Evolutionary conservation across 495 filamentous ascomycete genomes (phyloP).

Genomic region (Staphylotrichum tortipilum): DNA sequence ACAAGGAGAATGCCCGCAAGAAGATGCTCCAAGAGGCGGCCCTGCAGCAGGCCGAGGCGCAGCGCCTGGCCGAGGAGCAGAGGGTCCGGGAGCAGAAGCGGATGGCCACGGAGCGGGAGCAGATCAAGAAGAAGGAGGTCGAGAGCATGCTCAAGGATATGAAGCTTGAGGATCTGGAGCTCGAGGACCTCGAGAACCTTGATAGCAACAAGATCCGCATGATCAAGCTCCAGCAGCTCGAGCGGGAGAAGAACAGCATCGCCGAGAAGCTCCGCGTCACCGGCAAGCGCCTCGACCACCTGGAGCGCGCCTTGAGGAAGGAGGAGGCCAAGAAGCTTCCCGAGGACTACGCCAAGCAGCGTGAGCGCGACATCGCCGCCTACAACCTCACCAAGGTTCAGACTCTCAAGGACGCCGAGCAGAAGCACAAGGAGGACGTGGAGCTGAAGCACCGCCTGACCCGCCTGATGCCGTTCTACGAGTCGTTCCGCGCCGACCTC

Average conservation of each 20-base stretch:
- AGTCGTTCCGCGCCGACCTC: constrained; percentile 67
- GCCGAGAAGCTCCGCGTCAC: constrained; percentile 83
- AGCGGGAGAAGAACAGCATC: constrained; percentile 94
- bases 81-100: constrained; percentile 82
- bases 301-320: constrained; percentile 91
- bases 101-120: constrained; percentile 79
- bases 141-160: constrained; percentile 94
- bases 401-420: constrained; percentile 68
- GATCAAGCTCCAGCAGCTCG: constrained; percentile 89
- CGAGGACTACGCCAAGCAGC: constrained; percentile 78
- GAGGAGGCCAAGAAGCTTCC: constrained; percentile 89
- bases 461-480: constrained; percentile 72
- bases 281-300: constrained; percentile 91
- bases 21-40: constrained; percentile 79
- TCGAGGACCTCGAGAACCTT: constrained; percentile 66
- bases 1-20: constrained; percentile 83
- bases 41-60: constrained; percentile 75
- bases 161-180: constrained; percentile 75
- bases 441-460: constrained; percentile 84
- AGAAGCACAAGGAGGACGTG: constrained; percentile 80
- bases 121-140: constrained; percentile 85
- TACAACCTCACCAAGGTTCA: constrained; percentile 72
- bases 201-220: constrained; percentile 83
- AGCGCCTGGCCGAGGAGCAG: constrained; percentile 82
- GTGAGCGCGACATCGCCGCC: constrained; percentile 65